Percentiles rank a stretch among this genome's conserved stretches.
Evolutionary conservation across 257 asterid species (phyloP).

Genomic region (Scutellaria galericulata): DNA sequence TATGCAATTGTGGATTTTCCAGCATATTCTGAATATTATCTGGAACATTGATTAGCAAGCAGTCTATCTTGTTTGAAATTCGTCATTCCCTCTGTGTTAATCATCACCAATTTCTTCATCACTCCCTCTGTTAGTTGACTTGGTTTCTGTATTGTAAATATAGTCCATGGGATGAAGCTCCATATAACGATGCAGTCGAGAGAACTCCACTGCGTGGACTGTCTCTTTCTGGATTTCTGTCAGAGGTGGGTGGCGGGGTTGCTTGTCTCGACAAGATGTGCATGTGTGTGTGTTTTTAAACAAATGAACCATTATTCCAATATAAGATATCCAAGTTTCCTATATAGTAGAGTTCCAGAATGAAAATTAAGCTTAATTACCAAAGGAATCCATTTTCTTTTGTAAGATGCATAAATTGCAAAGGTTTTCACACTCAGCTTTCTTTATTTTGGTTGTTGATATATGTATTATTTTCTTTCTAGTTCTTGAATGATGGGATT

Average conservation of each 20-base stretch:
- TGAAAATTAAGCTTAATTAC: not conserved
- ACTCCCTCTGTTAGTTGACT: conserved; percentile 28
- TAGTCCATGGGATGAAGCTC: conserved; percentile 94
- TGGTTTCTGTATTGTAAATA: conserved; percentile 43
- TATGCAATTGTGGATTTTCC: not conserved
- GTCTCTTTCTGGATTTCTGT: conserved; percentile 85
- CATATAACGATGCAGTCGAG: conserved; percentile 89
- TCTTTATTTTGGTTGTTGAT: conserved; percentile 7
- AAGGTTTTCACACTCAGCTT: conserved; percentile 18
- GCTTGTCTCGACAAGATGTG: conserved; percentile 24
- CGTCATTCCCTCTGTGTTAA: not conserved
- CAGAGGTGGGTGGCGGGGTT: conserved; percentile 67
- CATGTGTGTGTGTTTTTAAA: not conserved
- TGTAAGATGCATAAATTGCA: conserved; percentile 15
- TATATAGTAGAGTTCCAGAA: conserved; percentile 13
- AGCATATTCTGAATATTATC: not conserved
- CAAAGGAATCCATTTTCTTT: conserved; percentile 21
- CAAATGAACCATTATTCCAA: conserved; percentile 6
- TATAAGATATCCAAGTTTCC: conserved; percentile 13
- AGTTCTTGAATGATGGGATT: conserved; percentile 13
- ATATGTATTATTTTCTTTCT: not conserved
- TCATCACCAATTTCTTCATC: conserved; percentile 21
- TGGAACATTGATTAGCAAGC: not conserved
- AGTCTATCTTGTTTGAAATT: not conserved
- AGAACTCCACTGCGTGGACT: conserved; percentile 76